Evolutionary conservation across 2,329 filamentous ascomycete species (phyloP).

Genomic region (Trichoderma breve): DNA sequence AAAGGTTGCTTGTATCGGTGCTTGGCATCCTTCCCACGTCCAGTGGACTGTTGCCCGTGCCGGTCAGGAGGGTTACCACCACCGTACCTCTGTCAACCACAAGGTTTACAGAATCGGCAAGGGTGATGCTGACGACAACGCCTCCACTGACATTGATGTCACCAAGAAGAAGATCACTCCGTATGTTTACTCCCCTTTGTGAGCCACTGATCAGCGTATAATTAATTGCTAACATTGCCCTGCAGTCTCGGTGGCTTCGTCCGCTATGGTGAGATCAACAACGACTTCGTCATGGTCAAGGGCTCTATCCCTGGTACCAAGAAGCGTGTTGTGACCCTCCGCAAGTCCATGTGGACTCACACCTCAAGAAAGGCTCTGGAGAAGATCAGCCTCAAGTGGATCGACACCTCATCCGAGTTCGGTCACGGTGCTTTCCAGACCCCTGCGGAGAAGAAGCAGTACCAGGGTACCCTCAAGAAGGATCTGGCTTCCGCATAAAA

Average conservation of each 20-base stretch:
- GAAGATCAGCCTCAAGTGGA: conserved; percentile 99
- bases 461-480: conserved; percentile 99
- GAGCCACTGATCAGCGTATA: neutral
- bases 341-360: conserved; percentile 98
- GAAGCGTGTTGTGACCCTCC: conserved; percentile 98
- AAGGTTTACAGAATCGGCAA: conserved; percentile 99
- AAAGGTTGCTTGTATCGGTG: conserved; percentile 99
- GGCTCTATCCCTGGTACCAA: conserved; percentile 95
- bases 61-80: conserved; percentile 99
- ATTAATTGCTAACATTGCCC: conserved; percentile 34
- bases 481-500: conserved; percentile 59
- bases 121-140: conserved; percentile 85
- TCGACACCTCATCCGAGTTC: conserved; percentile 99
- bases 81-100: conserved; percentile 99
- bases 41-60: conserved; percentile 99
- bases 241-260: conserved; percentile 95
- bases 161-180: conserved; percentile 99
- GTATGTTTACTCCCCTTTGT: conserved; percentile 62
- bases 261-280: conserved; percentile 98
- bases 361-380: conserved; percentile 93
- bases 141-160: conserved; percentile 90
- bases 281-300: conserved; percentile 98
- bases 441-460: conserved; percentile 93
- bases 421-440: conserved; percentile 99
- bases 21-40: conserved; percentile 99